phyloP scores from a whole-genome alignment of 2,329 filamentous ascomycete genomes.

The Ascochyta koolunga region DNA sequence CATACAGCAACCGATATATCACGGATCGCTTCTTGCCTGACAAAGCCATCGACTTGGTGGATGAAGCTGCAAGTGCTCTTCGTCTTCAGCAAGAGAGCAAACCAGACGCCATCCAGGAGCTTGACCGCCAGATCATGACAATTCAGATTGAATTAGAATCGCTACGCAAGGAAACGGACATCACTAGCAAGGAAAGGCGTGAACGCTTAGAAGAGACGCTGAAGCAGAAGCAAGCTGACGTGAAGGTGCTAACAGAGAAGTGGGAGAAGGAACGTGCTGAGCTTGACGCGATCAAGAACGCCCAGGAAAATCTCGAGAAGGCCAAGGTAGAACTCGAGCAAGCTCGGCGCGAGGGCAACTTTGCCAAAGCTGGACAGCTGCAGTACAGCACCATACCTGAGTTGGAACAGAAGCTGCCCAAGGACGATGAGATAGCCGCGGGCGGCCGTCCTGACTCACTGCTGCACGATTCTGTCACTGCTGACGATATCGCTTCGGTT shows the following conservation, averaged over 20 bases:
- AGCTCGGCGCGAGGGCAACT: conserved; percentile 86
- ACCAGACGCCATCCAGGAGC: conserved; percentile 87
- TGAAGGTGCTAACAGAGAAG: conserved; percentile 73
- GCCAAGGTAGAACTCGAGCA: conserved; percentile 85
- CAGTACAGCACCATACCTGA: conserved; percentile 85
- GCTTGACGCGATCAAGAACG: conserved; percentile 84
- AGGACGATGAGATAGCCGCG: conserved; percentile 63
- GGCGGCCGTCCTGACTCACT: conserved; percentile 60
- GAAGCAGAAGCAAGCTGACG: conserved; percentile 77
- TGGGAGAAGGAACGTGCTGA: conserved; percentile 92
- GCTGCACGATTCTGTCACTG: conserved; percentile 91
- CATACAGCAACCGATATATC: conserved; percentile 93
- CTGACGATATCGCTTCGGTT: conserved; percentile 91
- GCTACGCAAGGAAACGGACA: conserved; percentile 88
- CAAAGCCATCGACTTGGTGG: conserved; percentile 96
- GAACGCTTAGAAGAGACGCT: conserved; percentile 83
- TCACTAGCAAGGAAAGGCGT: conserved; percentile 84
- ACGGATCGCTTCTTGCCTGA: conserved; percentile 95
- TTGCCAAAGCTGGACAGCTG: conserved; percentile 87
- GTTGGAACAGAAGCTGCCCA: conserved; percentile 78
- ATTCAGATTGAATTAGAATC: conserved; percentile 97
- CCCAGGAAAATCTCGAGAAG: conserved; percentile 86
- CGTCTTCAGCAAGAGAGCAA: conserved; percentile 96
- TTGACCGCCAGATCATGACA: conserved; percentile 95
- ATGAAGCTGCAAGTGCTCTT: conserved; percentile 89